Evolutionary conservation across 129 eudicot species (phyloP).

Genomic region (Artemisia tridentata): DNA sequence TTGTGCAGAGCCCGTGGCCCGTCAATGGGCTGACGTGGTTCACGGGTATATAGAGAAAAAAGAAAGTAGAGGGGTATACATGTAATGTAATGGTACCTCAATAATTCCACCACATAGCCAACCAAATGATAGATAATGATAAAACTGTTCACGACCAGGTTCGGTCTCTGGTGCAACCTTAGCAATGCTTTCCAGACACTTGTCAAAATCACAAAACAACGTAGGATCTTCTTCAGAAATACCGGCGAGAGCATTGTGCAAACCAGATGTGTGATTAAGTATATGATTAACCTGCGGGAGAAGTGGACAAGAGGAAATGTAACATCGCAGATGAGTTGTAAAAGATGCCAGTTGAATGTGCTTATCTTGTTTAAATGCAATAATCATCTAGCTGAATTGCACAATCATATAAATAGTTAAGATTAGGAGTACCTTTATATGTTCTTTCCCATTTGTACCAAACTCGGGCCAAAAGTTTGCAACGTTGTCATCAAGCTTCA

Average conservation of each 20-base stretch:
- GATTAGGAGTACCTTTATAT: conserved; percentile 50
- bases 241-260: conserved; percentile 67
- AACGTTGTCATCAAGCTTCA: conserved; percentile 70
- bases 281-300: conserved; percentile 70
- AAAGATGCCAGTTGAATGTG: too few relatives aligned
- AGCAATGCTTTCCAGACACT: conserved; percentile 53
- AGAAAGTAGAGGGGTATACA: too few relatives aligned
- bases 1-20: too few relatives aligned
- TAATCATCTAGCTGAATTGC: too few relatives aligned
- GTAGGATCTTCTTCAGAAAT: conserved; percentile 53
- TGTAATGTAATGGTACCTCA: conserved; percentile 46
- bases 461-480: conserved; percentile 77
- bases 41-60: too few relatives aligned
- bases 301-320: not conserved
- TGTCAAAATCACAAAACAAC: conserved; percentile 60
- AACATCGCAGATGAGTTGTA: not conserved
- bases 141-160: conserved; percentile 71
- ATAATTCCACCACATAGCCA: conserved; percentile 91
- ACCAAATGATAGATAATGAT: conserved; percentile 83
- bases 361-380: too few relatives aligned
- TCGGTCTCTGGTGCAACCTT: conserved; percentile 56
- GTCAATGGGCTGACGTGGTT: too few relatives aligned
- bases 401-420: too few relatives aligned
- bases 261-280: conserved; percentile 85
- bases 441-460: conserved; percentile 58